Conservation (phyloP, 805 yeast genomes). For the Novakomyces olei region DNA sequence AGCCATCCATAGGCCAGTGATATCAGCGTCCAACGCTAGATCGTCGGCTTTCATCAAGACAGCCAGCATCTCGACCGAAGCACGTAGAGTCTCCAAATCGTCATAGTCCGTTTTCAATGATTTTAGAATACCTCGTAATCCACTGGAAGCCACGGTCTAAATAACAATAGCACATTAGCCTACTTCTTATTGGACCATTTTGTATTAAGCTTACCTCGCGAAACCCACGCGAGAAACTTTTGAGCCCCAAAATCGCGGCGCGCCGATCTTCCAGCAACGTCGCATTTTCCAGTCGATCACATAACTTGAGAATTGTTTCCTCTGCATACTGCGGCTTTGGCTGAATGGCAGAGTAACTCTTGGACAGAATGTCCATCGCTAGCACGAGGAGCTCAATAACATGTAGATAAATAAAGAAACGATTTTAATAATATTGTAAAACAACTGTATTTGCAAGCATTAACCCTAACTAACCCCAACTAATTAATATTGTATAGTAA, state of each 20-base stretch:
- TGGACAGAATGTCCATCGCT: conserved; percentile 11
- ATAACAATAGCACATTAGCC: background rate
- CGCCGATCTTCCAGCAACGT: conserved; percentile 63
- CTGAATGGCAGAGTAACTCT: conserved; percentile 17
- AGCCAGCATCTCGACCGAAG: conserved; percentile 65
- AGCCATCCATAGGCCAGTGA: conserved; percentile 82
- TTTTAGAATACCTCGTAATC: conserved; percentile 47
- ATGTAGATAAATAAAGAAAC: too few species aligned
- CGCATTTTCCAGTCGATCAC: conserved; percentile 71
- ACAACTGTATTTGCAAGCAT: too few species aligned
- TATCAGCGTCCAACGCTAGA: conserved; percentile 34
- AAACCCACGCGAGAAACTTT: conserved; percentile 70
- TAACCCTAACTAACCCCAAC: too few species aligned
- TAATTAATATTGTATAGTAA: too few species aligned
- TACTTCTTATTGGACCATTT: background rate
- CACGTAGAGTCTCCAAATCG: conserved; percentile 54
- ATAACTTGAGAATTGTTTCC: conserved; percentile 69
- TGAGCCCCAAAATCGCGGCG: conserved; percentile 75
- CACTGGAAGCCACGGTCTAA: conserved; percentile 51
- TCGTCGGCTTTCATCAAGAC: conserved; percentile 52
- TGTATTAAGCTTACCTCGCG: conserved; percentile 32
- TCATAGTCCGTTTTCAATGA: conserved; percentile 42
- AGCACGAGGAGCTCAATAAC: too few species aligned
- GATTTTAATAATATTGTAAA: too few species aligned
- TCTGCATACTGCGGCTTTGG: conserved; percentile 38